These are phyloP conservation scores for Penicillium olsonii DNA, from an alignment of 2,329 filamentous ascomycete genomes.

Conservation along the genomic window DNA sequence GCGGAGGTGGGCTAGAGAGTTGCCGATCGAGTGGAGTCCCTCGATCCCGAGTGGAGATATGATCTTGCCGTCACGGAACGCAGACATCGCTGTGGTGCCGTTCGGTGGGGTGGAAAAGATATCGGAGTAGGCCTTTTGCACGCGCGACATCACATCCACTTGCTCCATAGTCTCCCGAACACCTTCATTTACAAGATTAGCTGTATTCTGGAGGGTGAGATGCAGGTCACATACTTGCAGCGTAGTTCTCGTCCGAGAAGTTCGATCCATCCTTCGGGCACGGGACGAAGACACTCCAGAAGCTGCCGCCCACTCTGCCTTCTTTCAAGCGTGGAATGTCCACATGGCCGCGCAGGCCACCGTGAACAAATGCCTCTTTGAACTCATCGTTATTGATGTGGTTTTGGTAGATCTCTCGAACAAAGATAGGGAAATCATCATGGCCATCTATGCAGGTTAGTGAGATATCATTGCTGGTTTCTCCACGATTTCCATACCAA, in stretches of 20 bases:
- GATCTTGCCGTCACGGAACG: conserved; percentile 63
- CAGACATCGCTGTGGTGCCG: conserved; percentile 61
- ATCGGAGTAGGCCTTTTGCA: conserved; percentile 35
- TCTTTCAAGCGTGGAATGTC: conserved; percentile 74
- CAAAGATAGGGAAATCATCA: conserved; percentile 77
- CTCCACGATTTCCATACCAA: conserved; percentile 39
- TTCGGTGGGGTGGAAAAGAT: conserved; percentile 60
- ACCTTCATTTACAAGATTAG: conserved; percentile 19
- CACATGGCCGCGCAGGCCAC: conserved; percentile 68
- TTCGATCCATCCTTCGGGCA: conserved; percentile 74
- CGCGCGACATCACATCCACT: conserved; percentile 38
- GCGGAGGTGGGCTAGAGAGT: conserved; percentile 67
- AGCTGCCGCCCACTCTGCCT: conserved; percentile 73
- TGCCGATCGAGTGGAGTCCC: conserved; percentile 91
- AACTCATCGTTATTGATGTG: conserved; percentile 76
- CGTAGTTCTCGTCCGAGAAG: conserved; percentile 73
- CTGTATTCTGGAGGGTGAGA: conserved; percentile 24
- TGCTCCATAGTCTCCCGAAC: conserved; percentile 38
- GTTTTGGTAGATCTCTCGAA: conserved; percentile 70
- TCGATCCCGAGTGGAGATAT: conserved; percentile 81
- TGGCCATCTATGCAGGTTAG: conserved; percentile 68
- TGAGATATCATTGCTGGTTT: not conserved
- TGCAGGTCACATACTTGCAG: conserved; percentile 52
- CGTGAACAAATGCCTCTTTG: conserved; percentile 71
- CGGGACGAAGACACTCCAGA: conserved; percentile 84